Conservation (phyloP, 441 rosid genomes). For the Aquilaria agallochum region DNA sequence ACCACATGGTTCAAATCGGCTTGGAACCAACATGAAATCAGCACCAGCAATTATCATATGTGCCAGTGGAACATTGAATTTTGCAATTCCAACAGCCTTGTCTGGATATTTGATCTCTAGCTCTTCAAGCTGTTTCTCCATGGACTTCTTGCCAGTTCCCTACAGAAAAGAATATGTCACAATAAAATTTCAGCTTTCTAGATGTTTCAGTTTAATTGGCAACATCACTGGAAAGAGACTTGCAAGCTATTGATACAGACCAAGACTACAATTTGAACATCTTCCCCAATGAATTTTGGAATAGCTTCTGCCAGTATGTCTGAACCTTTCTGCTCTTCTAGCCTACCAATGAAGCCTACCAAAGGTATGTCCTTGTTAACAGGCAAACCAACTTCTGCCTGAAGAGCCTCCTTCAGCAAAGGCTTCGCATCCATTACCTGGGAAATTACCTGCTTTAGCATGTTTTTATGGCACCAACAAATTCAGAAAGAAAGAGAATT, state of each 20-base stretch:
- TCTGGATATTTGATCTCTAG: conserved; percentile 64
- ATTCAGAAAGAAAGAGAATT: neutral
- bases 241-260: conserved; percentile 40
- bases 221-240: too few relatives aligned
- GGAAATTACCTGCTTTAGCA: neutral
- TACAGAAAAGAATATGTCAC: conserved; percentile 17
- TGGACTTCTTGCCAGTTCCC: conserved; percentile 86
- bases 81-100: conserved; percentile 69
- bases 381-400: conserved; percentile 85
- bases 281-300: conserved; percentile 44
- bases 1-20: conserved; percentile 97
- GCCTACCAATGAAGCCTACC: conserved; percentile 90
- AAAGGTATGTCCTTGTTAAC: conserved; percentile 69
- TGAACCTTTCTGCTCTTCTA: conserved; percentile 97
- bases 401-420: conserved; percentile 81
- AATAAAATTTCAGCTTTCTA: neutral
- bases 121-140: conserved; percentile 64
- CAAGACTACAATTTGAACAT: conserved; percentile 74
- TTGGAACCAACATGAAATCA: conserved; percentile 75
- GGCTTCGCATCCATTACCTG: conserved; percentile 85
- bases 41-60: conserved; percentile 92
- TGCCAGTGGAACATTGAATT: conserved; percentile 78
- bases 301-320: conserved; percentile 79
- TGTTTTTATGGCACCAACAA: neutral
- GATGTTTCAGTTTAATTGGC: too few relatives aligned